Evolutionary conservation across 2,329 filamentous ascomycete species (phyloP).

Genomic region (Plectosphaerella sp.): DNA sequence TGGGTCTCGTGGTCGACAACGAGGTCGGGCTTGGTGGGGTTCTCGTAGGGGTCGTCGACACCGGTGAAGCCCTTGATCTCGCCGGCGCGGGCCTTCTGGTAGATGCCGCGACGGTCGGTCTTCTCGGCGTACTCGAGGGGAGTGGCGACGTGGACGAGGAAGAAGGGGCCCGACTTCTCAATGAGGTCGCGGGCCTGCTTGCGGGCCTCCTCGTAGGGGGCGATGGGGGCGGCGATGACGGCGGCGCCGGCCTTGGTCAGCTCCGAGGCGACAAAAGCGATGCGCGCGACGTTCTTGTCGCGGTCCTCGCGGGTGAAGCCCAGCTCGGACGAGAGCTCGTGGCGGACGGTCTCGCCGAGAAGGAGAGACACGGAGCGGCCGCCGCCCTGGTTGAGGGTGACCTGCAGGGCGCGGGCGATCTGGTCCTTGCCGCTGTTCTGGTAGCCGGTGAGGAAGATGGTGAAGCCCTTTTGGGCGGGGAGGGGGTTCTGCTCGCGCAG

Average conservation of each 20-base stretch:
- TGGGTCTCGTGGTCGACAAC: conserved; percentile 82
- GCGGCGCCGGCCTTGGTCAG: conserved; percentile 89
- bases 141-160: conserved; percentile 91
- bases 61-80: conserved; percentile 98
- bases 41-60: conserved; percentile 95
- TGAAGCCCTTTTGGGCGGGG: conserved; percentile 90
- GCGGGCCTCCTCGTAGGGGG: conserved; percentile 79
- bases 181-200: conserved; percentile 77
- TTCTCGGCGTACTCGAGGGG: conserved; percentile 89
- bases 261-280: conserved; percentile 93
- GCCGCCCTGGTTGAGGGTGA: conserved; percentile 96
- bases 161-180: conserved; percentile 86
- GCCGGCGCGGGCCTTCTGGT: conserved; percentile 75
- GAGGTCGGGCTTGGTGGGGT: conserved; percentile 74
- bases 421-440: conserved; percentile 97
- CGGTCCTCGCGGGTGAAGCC: conserved; percentile 93
- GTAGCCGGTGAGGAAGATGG: conserved; percentile 95
- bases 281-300: conserved; percentile 90
- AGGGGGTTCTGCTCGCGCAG: conserved; percentile 95
- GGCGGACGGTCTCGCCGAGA: conserved; percentile 90
- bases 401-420: conserved; percentile 90
- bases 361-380: conserved; percentile 92
- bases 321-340: conserved; percentile 89
- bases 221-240: conserved; percentile 94
- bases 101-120: conserved; percentile 91